Evolutionary conservation across 2,329 filamentous ascomycete species (phyloP).

Genomic region (Fusarium continuum): DNA sequence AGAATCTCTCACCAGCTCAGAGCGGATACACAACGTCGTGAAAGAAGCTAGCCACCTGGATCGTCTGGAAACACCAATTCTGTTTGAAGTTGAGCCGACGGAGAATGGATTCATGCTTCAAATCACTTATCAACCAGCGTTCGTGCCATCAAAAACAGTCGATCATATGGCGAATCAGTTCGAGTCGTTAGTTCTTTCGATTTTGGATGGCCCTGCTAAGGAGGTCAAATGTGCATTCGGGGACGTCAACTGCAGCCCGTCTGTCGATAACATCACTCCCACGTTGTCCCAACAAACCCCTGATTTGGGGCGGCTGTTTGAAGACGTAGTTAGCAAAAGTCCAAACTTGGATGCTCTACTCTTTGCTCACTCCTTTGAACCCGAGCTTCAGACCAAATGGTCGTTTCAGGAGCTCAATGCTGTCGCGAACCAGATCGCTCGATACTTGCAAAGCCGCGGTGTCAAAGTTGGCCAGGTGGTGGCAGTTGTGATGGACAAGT

Average conservation of each 20-base stretch:
- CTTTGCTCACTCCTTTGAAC: conserved; percentile 60
- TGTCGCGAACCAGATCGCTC: conserved; percentile 70
- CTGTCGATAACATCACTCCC: conserved; percentile 58
- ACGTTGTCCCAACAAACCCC: conserved; percentile 47
- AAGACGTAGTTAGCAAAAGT: conserved; percentile 56
- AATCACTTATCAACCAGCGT: conserved; percentile 58
- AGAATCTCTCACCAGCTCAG: conserved; percentile 66
- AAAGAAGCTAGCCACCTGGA: conserved; percentile 70
- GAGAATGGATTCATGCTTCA: conserved; percentile 53
- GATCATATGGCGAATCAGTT: conserved; percentile 69
- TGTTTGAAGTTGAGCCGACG: conserved; percentile 78
- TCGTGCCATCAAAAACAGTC: conserved; percentile 65
- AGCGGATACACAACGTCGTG: conserved; percentile 50
- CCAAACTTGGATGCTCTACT: conserved; percentile 70
- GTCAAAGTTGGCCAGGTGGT: conserved; percentile 66
- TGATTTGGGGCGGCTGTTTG: conserved; percentile 63
- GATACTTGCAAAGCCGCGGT: conserved; percentile 58
- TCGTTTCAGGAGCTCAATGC: conserved; percentile 73
- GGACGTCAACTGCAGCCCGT: conserved; percentile 51
- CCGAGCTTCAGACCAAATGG: conserved; percentile 52
- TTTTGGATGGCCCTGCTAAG: conserved; percentile 42
- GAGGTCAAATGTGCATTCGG: conserved; percentile 19
- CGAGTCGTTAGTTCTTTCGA: conserved; percentile 55
- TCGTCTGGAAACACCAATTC: conserved; percentile 77
- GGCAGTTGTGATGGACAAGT: conserved; percentile 83